Evolutionary conservation across 208 protist genomes (phyloP).

Genomic region (Vickermania ingenoplastis): DNA sequence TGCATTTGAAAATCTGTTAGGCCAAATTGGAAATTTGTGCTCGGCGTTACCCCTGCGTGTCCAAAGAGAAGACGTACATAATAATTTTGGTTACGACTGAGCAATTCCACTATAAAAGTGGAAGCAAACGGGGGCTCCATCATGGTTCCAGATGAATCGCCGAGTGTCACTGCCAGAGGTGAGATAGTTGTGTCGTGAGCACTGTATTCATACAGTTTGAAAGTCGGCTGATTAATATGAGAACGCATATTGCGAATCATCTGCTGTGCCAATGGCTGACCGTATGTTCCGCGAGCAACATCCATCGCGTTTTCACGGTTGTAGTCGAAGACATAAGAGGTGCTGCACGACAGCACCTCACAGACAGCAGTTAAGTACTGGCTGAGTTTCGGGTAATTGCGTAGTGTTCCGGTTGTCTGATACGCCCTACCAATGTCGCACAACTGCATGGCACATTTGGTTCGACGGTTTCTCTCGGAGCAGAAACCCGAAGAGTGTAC

Average conservation of each 20-base stretch:
- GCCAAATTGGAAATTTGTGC: conserved; percentile 17
- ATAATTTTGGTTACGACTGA: conserved; percentile 10
- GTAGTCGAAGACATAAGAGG: conserved; percentile 26
- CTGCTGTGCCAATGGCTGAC: conserved; percentile 28
- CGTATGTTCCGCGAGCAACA: conserved; percentile 35
- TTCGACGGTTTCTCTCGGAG: conserved; percentile 21
- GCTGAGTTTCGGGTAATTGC: conserved; percentile 10
- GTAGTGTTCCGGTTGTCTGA: too few relatives aligned
- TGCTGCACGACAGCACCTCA: conserved; percentile 15
- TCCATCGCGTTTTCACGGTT: conserved; percentile 28
- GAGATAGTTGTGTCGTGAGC: conserved; percentile 57
- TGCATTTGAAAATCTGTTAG: conserved; percentile 17
- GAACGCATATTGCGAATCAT: conserved; percentile 31
- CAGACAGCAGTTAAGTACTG: conserved; percentile 24
- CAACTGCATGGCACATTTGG: conserved; percentile 29
- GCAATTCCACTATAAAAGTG: conserved; percentile 45
- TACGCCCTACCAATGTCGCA: conserved; percentile 51
- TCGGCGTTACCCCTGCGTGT: conserved; percentile 33
- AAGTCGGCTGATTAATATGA: conserved; percentile 18
- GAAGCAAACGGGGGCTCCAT: conserved; percentile 59
- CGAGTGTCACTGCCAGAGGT: conserved; percentile 36
- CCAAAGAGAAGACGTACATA: conserved; percentile 41
- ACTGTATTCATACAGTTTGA: conserved; percentile 64
- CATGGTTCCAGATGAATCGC: conserved; percentile 18
- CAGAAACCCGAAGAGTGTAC: conserved; percentile 27